Evolutionary conservation across 352 stramenopile genomes (phyloP), one percentile per base, ranked within the genome.

Genomic region (Pythium vanterpoolii): DNA sequence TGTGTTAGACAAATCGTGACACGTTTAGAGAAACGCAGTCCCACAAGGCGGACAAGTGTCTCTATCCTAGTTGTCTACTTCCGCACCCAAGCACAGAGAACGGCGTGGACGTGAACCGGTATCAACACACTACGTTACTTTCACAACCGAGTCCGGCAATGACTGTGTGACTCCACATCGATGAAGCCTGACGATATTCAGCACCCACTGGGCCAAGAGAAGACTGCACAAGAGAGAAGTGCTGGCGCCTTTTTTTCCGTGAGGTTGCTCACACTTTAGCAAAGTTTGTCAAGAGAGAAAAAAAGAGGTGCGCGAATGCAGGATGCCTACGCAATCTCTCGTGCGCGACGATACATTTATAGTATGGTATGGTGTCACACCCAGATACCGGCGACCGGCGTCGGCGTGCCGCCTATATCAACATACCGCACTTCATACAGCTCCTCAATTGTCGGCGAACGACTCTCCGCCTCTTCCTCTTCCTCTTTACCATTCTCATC

Each of bases 361-460:
- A 6, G 31, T 13, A n/a, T 11, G 34, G 7, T 21, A 42, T 5
- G 10, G 8, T 5, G 2, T 50, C 44, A 57, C 28, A 63, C 45
- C 56, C 56, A 63, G 24, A 63, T 56, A 19, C 56, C 56, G 8
- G 24, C 16, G 14, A 16, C 8, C 10, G 26, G n/a, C 3, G 45
- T 19, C 1, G 45, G 42, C 31, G 46, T 23, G 34, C 19, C 36
- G 34, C 56, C 56, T 9, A 51, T 3, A 10, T 51, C 56, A 36
- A 63, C 46, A 28, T 56, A 23, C 13, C 27, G 46, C 21, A 63
- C 56, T 11, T 21, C 56, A 36, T 63, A 57, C 24, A 64, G 46
- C 40, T 51, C 33, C 4, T 48, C 56, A 1, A 62, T 34, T 14
- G 56, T 56, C 26, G 56, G 45, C 5, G 56, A 57, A 13, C 33